Evolutionary conservation across 2,329 filamentous ascomycete species (phyloP).

Genomic region (Diaporthe capsici): DNA sequence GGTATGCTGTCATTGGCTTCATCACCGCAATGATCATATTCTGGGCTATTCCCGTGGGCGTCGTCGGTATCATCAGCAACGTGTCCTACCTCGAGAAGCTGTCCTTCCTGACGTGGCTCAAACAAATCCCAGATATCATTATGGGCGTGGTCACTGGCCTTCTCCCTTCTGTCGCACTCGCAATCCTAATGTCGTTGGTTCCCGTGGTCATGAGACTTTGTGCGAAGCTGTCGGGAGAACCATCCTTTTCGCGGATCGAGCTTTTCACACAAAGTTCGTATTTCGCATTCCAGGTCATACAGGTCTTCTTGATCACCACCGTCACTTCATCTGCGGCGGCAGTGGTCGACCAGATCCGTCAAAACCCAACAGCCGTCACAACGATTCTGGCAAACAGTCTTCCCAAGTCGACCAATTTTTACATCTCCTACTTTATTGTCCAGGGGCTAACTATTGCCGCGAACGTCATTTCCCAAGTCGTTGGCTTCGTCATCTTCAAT

Average conservation of each 20-base stretch:
- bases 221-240: slow-evolving; percentile 84
- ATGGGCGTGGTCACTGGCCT: slow-evolving; percentile 88
- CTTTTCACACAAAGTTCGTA: slow-evolving; percentile 92
- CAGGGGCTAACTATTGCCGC: slow-evolving; percentile 88
- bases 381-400: slow-evolving; percentile 79
- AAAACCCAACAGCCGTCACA: slow-evolving; percentile 74
- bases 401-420: slow-evolving; percentile 91
- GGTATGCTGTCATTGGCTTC: slow-evolving; percentile 78
- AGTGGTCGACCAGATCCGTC: slow-evolving; percentile 72
- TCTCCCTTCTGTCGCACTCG: slow-evolving; percentile 82
- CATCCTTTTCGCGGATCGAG: slow-evolving; percentile 84
- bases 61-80: slow-evolving; percentile 90
- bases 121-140: slow-evolving; percentile 77
- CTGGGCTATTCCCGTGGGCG: slow-evolving; percentile 82
- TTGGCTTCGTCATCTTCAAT: slow-evolving; percentile 80
- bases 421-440: slow-evolving; percentile 93
- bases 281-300: slow-evolving; percentile 90
- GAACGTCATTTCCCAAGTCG: slow-evolving; percentile 78
- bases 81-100: slow-evolving; percentile 74
- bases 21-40: slow-evolving; percentile 87
- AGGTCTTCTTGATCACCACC: slow-evolving; percentile 92
- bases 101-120: slow-evolving; percentile 79
- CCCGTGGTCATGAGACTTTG: slow-evolving; percentile 87
- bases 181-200: slow-evolving; percentile 88
- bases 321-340: slow-evolving; percentile 84